phyloP scores from a whole-genome alignment of 768 basidiomycete species.

The Sutorius australiensis region DNA sequence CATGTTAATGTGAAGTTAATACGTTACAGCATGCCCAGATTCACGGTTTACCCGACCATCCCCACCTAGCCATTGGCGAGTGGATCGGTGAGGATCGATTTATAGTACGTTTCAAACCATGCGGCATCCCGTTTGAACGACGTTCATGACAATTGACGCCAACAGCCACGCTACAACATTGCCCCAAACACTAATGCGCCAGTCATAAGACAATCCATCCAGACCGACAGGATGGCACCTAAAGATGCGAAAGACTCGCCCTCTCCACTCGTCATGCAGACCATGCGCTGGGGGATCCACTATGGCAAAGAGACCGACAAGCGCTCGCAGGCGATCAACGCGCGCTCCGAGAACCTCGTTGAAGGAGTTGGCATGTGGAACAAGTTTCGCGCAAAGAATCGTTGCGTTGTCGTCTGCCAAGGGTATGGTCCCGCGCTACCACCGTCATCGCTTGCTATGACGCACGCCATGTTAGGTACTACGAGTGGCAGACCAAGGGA shows the following conservation, averaged over 20 bases:
- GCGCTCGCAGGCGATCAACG: slow-evolving; percentile 82
- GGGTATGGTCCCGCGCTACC: slow-evolving; percentile 43
- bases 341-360: slow-evolving; percentile 76
- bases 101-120: slow-evolving; percentile 32
- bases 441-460: not conserved
- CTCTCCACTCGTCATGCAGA: slow-evolving; percentile 56
- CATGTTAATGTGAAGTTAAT: not conserved
- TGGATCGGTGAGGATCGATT: slow-evolving; percentile 63
- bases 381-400: slow-evolving; percentile 71
- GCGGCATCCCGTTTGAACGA: not conserved
- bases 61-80: slow-evolving; percentile 43
- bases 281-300: slow-evolving; percentile 91
- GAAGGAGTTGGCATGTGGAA: slow-evolving; percentile 83
- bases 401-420: slow-evolving; percentile 82
- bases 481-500: slow-evolving; percentile 90
- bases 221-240: not conserved
- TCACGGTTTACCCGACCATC: slow-evolving; percentile 39
- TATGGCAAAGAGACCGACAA: slow-evolving; percentile 52
- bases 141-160: not conserved
- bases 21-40: slow-evolving; percentile 25
- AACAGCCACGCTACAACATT: slow-evolving; percentile 66
- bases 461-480: slow-evolving; percentile 54
- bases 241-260: not conserved
- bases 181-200: slow-evolving; percentile 79
- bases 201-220: slow-evolving; percentile 53